Base-by-base conservation (phyloP, 805 yeast genomes). In the Kodamaea leandrae region DNA sequence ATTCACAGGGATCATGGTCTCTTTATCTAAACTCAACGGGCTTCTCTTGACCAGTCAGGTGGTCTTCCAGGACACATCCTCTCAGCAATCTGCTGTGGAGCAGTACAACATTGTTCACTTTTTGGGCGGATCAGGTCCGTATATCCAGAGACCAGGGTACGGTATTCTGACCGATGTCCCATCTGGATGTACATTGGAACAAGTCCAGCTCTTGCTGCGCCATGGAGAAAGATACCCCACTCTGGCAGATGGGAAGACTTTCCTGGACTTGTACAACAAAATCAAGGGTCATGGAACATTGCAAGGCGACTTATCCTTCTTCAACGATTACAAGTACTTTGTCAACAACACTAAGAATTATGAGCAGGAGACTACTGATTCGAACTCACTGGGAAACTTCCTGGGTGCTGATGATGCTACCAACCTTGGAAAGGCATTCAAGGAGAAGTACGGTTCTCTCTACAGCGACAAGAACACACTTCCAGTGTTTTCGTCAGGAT, bases 161-260 rank as follows among this genome's bases (percentile, higher is more conserved):
- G 83, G 83, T 2, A 69, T 80, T 29, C 59, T 72, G 9, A 55
- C 68, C 12, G 75, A 64, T 8, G 47, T 65, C 2, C 82, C 83
- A 13, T 63, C 59, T 6, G 66, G 64, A 33, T 80, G 86, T 58
- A 51, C 59, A 6, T 66, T 81, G 43, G 76, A 76, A 50, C 91
- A 84, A 58, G 86, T 83, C 12, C 88, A 82, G 50, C 62, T 83
- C 17, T 63, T 83, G 38, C 78, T 80, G 50, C 74, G 95, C 53
- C 95, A 86, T 55, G 95, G 90, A 15, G 91, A 86, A 58, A 67
- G 95, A 49, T 83, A 69, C 54, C 87, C 86, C 4, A 74, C 84
- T 1, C 8, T 8, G 23, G 39, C 37, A 10, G 37, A 30, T 29
- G 46, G 46, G 3, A 13, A 37, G 12, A 17, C 34, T 4, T 38